Base-by-base conservation (phyloP, 345 rosid genomes). In the Microthlaspi erraticum region DNA sequence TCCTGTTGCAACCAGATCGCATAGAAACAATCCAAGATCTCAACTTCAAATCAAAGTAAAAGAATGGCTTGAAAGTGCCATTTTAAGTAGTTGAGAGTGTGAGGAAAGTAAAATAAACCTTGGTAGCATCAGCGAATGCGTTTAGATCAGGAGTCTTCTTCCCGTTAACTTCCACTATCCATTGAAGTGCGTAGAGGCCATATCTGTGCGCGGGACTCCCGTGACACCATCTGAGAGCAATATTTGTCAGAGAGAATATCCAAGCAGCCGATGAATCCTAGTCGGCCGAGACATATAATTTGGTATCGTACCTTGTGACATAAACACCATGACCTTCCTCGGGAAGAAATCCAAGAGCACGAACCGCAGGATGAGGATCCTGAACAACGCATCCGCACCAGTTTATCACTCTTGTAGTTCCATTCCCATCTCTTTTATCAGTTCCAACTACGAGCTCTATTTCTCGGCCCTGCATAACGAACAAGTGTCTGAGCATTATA, bases 311-410 rank as follows among this genome's bases (percentile, higher is more conserved):
- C 99, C 88, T 86, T 41, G 88, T 83, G n/a, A 89, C 89, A 71
- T 87, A 94, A 55, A 91, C 97, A 55, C 99, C 99, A 76, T 89
- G 96, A 37, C 99, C 99, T 86, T 91, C 96, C 77, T 89, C 87
- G 17, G 97, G 99, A 76, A 94, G 95, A 73, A 89, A 94, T n/a
- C 99, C 97, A 68, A 94, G 99, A 54, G 97, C 94, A 14, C 96
- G 96, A 13, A 94, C 97, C n/a, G 92, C 96, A 14, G 87, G 83
- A 80, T 91, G 93, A 70, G 97, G 91, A 76, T 88, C 92, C 78
- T 94, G 99, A 82, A 91, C 88, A 43, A 91, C 77, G 51, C 93
- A 87, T 1, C 99, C 99, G 48, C 96, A 91, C 99, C 99, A 94
- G 72, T 94, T 94, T 58, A 91, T 78, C 45, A 70, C 84, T 52